A percentile compares a stretch with the other conserved stretches of the same genome.
phyloP scores from a whole-genome alignment of 345 rosid species.

The Salix udensis region DNA sequence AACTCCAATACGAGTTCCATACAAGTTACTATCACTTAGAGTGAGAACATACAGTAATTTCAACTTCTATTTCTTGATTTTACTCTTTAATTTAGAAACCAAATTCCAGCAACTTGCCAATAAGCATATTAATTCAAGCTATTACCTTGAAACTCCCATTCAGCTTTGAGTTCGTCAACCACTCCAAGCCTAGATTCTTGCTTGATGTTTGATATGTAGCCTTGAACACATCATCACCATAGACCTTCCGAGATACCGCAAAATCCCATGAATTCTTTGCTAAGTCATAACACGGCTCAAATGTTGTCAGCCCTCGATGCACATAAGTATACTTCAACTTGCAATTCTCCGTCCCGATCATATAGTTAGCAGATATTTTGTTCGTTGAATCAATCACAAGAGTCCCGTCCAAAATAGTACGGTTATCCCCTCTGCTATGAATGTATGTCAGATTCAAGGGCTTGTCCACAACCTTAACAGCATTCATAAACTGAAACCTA shows the following conservation, averaged over 20 bases:
- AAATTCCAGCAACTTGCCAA: not conserved
- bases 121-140: not conserved
- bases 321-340: constrained; percentile 76
- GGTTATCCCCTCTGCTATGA: constrained; percentile 57
- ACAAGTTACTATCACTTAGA: not conserved
- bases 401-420: constrained; percentile 67
- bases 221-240: constrained; percentile 58
- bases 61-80: not conserved
- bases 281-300: constrained; percentile 77
- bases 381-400: constrained; percentile 59
- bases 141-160: constrained; percentile 72
- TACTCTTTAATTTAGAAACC: not conserved
- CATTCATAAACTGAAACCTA: constrained; percentile 91
- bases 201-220: constrained; percentile 75
- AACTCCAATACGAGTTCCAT: not conserved
- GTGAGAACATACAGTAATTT: not conserved
- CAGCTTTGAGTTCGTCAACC: constrained; percentile 59
- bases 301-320: constrained; percentile 58
- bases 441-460: constrained; percentile 81
- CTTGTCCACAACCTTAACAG: constrained; percentile 59
- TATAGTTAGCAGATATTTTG: constrained; percentile 71
- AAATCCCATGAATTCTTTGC: constrained; percentile 85
- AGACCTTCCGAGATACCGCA: constrained; percentile 52
- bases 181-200: constrained; percentile 70
- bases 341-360: constrained; percentile 68